Evolutionary conservation across 108 stramenopile species (phyloP), one percentile per base, ranked within the genome.

Genomic region (Skeletonema grethae): DNA sequence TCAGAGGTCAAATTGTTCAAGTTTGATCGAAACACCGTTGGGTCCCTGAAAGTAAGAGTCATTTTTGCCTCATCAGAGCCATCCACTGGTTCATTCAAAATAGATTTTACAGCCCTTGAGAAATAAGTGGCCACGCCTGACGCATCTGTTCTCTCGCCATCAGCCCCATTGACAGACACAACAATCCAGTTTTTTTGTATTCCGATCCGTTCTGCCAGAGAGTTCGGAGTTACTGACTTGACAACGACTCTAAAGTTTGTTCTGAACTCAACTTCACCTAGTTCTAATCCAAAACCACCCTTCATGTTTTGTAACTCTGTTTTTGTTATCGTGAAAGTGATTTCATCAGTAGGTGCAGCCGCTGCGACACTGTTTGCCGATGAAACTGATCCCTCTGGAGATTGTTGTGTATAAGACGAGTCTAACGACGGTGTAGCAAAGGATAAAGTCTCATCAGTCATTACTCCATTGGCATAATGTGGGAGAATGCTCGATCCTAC

Each of bases 201-300:
- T 0, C 89, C 89, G 45, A 86, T 29, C 32, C 59, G 38, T 57
- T 75, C 87, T 3, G 88, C 94, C 18, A 88, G 59, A 10, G 89
- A 91, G 29, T 86, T 86, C 10, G 83, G 77, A 12, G 64, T 57
- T 18, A 95, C 88, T 5, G 89, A 87, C 67, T 92, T 92, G 39
- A 95, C 84, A 53, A 82, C 83, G 25, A 92, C 91, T 3, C 94
- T 83, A 31, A 74, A 66, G 55, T 89, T 95, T 24, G 87, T 87
- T 16, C 88, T 87, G 66, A 92, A 95, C 12, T 80, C 84, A 9
- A 92, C 69, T 22, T 90, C 84, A 13, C 69, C 87, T 10, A 95
- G 77, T 76, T 95, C 90, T 3, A 95, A 38, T 15, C 94, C 94
- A 1, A 95, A 72, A 7, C 90, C 88, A 0, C 76, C 67, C 62